phyloP scores from a whole-genome alignment of 805 yeast genomes.

The Ogataea glucozyma region DNA sequence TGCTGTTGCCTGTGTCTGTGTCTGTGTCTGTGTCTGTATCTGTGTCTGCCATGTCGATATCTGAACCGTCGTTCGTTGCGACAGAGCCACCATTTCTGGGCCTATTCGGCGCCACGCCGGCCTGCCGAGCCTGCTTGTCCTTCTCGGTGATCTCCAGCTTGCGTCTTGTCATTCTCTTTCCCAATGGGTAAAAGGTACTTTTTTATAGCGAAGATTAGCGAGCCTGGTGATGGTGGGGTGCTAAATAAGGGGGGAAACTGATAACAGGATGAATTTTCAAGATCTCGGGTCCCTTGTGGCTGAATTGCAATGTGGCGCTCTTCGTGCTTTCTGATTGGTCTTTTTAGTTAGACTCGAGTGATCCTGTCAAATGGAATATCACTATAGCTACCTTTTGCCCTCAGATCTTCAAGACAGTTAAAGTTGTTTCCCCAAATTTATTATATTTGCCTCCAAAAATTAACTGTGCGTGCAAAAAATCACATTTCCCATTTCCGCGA shows the following conservation, averaged over 20 bases:
- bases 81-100: background rate
- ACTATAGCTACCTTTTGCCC: conserved; percentile 1
- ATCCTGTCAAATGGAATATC: too few relatives aligned
- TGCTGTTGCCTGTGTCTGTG: conserved; percentile 4
- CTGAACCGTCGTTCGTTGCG: background rate
- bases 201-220: background rate
- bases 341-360: too few relatives aligned
- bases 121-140: too few relatives aligned
- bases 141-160: conserved; percentile 1
- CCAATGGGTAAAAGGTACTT: background rate
- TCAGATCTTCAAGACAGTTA: background rate
- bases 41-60: conserved; percentile 7
- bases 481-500: conserved; percentile 22
- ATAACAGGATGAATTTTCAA: too few relatives aligned
- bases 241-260: too few relatives aligned
- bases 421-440: background rate
- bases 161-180: conserved; percentile 1
- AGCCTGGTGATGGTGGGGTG: too few relatives aligned
- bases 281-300: too few relatives aligned
- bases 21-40: conserved; percentile 5
- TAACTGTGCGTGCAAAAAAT: too few relatives aligned
- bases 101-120: background rate
- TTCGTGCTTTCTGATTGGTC: too few relatives aligned
- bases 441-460: conserved; percentile 5
- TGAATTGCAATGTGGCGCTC: too few relatives aligned